phyloP scores from a whole-genome alignment of 805 yeast genomes.

The Yamadazyma philogaea region DNA sequence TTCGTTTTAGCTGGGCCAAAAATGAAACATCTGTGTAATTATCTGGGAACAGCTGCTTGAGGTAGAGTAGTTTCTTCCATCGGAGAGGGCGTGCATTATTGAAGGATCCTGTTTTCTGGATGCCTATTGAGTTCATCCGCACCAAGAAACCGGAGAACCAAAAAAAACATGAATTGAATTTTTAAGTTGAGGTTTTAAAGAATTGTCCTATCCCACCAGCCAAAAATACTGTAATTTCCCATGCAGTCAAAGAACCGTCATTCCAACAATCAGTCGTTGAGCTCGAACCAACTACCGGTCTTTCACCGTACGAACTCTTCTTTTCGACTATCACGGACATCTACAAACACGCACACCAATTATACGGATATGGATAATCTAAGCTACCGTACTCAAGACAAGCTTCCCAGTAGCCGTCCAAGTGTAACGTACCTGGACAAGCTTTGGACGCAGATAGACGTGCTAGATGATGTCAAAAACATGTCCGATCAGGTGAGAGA shows the following conservation, averaged over 20 bases:
- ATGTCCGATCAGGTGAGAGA: constrained; percentile 47
- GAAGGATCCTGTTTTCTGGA: constrained; percentile 2
- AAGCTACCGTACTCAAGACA: constrained; percentile 37
- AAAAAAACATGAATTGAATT: neutral
- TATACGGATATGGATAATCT: constrained; percentile 7
- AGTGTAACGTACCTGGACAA: constrained; percentile 67
- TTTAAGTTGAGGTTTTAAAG: neutral
- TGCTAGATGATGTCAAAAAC: constrained; percentile 71
- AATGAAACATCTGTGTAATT: constrained; percentile 84
- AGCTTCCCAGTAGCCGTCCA: constrained; percentile 54
- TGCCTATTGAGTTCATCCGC: constrained; percentile 11
- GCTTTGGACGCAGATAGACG: constrained; percentile 85
- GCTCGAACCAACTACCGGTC: constrained; percentile 9
- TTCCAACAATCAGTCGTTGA: constrained; percentile 9
- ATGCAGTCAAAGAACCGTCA: constrained; percentile 6
- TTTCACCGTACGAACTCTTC: constrained; percentile 11
- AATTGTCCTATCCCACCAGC: neutral
- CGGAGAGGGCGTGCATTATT: constrained; percentile 23
- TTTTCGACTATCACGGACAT: constrained; percentile 12
- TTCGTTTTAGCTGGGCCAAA: constrained; percentile 73
- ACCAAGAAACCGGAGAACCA: neutral
- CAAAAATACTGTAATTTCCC: neutral
- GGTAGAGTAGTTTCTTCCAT: constrained; percentile 87
- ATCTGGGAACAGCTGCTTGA: constrained; percentile 83
- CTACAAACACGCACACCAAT: constrained; percentile 12